Base-by-base conservation (phyloP, 1,284 basidiomycete genomes). In the Tilletia horrida region DNA sequence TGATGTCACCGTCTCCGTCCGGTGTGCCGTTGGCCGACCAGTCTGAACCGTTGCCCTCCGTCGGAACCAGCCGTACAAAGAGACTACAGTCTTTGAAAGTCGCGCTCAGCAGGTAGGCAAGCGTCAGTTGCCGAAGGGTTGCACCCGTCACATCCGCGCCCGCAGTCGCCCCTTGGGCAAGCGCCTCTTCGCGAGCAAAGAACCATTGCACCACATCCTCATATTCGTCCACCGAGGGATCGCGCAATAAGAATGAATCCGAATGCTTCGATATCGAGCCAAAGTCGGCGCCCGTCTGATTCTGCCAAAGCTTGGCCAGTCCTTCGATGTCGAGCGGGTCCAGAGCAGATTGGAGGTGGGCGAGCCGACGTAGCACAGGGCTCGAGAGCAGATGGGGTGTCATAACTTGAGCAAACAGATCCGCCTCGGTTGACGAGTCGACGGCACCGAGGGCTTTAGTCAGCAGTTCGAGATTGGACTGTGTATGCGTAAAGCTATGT, bases 1-100 rank as follows among this genome's bases (percentile, higher is more conserved):
- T 59, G 14, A 59, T 29, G 16, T 59, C 55, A 18, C 55, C 55
- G n/a, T 59, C 55, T 7, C 0, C 55, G 31, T 59, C 55, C 21
- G 16, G 18, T 45, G 44, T 45, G 21, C 43, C 2, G 44, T 11
- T n/a, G 50, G 64, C 25, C 25, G 57, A 42, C 42, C 21, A 62
- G 59, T 11, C 18, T 7, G 31, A 13, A n/a, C n/a, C 44, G 0
- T 21, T n/a, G 14, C 40, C 16, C 45, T 25, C 8, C 25, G 55
- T 35, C 62, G 64, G 31, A 13, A 68, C 63, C 35, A 83, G 68
- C 1, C 83, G 86, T 47, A 93, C 77, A 71, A 97, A 90, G 67
- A 97, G 82, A 1, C 92, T 95, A 82, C 93, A 97, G 82, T 97
- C 94, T 82, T 97, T 97, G 86, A 97, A 93, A 13, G 90, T 91